phyloP scores from a whole-genome alignment of 495 filamentous ascomycete species.

The Terfezia boudieri region DNA sequence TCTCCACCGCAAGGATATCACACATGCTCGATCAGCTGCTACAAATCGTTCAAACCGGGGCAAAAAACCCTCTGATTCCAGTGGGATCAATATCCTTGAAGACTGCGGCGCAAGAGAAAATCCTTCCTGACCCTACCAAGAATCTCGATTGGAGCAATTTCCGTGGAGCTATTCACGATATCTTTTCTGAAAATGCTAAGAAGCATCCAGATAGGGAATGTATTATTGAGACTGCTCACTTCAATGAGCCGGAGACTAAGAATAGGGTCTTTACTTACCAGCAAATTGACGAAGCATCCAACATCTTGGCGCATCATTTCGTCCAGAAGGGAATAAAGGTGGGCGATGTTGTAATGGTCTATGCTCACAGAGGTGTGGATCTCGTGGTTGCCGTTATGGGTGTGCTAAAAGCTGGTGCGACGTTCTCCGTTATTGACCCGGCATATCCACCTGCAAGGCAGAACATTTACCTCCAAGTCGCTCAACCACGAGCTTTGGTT shows the following conservation, averaged over 20 bases:
- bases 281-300: constrained; percentile 73
- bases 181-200: constrained; percentile 47
- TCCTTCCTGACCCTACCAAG: constrained; percentile 50
- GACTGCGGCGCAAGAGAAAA: constrained; percentile 24
- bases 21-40: constrained; percentile 26
- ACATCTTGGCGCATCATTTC: constrained; percentile 57
- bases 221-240: constrained; percentile 59
- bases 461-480: constrained; percentile 76
- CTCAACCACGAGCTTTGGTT: constrained; percentile 56
- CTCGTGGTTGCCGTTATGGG: constrained; percentile 45
- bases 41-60: constrained; percentile 24
- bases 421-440: constrained; percentile 69
- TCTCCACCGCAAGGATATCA: constrained; percentile 27
- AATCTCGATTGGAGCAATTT: constrained; percentile 70
- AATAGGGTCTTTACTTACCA: constrained; percentile 57
- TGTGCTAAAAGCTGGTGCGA: constrained; percentile 41
- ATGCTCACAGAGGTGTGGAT: constrained; percentile 58
- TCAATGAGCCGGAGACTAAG: constrained; percentile 24
- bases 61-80: constrained; percentile 24
- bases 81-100: constrained; percentile 29
- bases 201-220: constrained; percentile 57
- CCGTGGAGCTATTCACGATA: constrained; percentile 59
- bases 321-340: constrained; percentile 46
- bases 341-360: constrained; percentile 89
- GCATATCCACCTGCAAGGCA: constrained; percentile 74